phyloP scores from a whole-genome alignment of 257 asterid species.

The Cynanchum wilfordii region DNA sequence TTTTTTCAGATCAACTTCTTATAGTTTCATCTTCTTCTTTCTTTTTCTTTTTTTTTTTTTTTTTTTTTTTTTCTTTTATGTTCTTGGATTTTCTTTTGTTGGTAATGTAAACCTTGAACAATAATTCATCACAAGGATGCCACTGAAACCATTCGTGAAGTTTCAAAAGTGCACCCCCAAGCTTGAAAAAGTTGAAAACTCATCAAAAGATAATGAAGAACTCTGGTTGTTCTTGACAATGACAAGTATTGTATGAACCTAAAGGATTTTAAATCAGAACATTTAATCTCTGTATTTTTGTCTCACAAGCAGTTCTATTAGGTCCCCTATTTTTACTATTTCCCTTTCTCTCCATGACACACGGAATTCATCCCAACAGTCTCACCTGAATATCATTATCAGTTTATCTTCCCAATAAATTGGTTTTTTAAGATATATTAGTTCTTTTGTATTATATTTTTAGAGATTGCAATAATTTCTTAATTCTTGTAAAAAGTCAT shows the following conservation, averaged over 20 bases:
- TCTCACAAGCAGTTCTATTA: neutral
- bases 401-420: too few relatives aligned
- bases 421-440: too few relatives aligned
- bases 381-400: neutral
- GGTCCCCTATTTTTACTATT: neutral
- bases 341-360: neutral
- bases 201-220: neutral
- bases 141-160: neutral
- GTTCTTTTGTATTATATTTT: too few relatives aligned
- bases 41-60: neutral
- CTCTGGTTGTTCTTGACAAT: slow-evolving; percentile 1
- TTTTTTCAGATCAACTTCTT: neutral
- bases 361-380: neutral
- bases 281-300: neutral
- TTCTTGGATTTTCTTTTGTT: neutral
- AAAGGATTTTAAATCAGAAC: neutral
- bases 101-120: neutral
- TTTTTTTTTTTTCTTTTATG: neutral
- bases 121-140: neutral
- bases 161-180: neutral
- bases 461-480: too few relatives aligned
- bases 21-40: neutral
- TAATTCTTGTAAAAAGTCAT: too few relatives aligned
- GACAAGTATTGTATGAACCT: neutral
- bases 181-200: neutral